These are phyloP conservation scores for Zymoseptoria crescenta DNA, from an alignment of 2,329 filamentous ascomycete species.

Conservation along the genomic window DNA sequence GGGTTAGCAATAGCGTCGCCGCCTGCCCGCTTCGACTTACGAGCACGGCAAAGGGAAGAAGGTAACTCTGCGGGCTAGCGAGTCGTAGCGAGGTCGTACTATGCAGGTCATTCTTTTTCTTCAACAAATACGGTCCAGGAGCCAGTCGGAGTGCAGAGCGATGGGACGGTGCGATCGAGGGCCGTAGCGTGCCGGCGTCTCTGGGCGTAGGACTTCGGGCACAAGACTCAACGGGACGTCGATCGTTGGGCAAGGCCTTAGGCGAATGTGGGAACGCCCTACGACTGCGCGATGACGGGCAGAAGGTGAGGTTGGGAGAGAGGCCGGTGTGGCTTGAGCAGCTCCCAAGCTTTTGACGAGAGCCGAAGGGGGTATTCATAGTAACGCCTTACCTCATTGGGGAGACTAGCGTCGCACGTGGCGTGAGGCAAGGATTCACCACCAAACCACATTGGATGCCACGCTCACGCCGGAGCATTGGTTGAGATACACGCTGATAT, in stretches of 20 bases:
- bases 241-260: background rate
- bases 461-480: background rate
- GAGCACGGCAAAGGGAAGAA: background rate
- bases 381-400: background rate
- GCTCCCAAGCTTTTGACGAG: background rate
- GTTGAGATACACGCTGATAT: background rate
- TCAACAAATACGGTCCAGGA: background rate
- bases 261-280: background rate
- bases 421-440: background rate
- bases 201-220: background rate
- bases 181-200: background rate
- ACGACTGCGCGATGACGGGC: background rate
- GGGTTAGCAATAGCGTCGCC: background rate
- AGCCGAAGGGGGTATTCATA: background rate
- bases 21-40: background rate
- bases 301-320: background rate
- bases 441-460: background rate
- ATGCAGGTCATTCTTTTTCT: background rate
- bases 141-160: background rate
- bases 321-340: background rate
- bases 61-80: background rate
- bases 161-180: background rate
- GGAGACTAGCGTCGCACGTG: background rate
- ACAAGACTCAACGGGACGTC: background rate
- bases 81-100: background rate